These are phyloP conservation scores for Dioscorea zingiberensis DNA, from an alignment of 106 monocot genomes.

Conservation along the genomic window DNA sequence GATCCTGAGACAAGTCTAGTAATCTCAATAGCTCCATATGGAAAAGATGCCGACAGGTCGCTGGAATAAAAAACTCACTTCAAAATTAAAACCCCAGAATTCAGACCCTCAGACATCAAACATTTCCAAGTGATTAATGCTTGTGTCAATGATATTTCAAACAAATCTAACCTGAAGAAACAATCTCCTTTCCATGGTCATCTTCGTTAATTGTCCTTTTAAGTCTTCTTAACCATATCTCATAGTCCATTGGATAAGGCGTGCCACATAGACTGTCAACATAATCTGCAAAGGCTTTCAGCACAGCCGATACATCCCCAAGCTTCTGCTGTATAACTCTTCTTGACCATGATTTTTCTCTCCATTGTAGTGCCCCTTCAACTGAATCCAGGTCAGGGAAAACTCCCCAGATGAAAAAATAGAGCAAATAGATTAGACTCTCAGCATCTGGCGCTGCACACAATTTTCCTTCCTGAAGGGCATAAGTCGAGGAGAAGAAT, in stretches of 20 bases:
- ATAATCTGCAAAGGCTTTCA: constrained; percentile 98
- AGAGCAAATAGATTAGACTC: constrained; percentile 81
- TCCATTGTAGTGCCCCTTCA: constrained; percentile 87
- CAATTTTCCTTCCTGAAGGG: constrained; percentile 84
- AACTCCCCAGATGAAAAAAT: constrained; percentile 67
- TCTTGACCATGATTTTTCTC: constrained; percentile 80
- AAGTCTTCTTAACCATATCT: constrained; percentile 91
- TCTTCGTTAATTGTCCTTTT: constrained; percentile 66
- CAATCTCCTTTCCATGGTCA: constrained; percentile 79
- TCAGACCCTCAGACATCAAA: no score
- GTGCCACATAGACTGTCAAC: constrained; percentile 96
- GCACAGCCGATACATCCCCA: constrained; percentile 81
- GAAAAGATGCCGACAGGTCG: no score
- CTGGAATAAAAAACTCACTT: no score
- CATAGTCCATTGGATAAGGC: constrained; percentile 82
- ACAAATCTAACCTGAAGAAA: constrained; percentile 21
- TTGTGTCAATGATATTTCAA: neutral
- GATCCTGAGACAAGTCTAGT: no score
- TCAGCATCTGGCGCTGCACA: constrained; percentile 94
- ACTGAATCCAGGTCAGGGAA: constrained; percentile 78
- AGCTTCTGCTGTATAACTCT: constrained; percentile 91
- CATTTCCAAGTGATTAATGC: no score
- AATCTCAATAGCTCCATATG: no score
- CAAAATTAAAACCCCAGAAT: no score
- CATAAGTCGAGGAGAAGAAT: constrained; percentile 80